A percentile compares a stretch with the other conserved stretches of the same genome.
phyloP scores from a whole-genome alignment of 495 filamentous ascomycete genomes.

The Lophiotrema nucula region DNA sequence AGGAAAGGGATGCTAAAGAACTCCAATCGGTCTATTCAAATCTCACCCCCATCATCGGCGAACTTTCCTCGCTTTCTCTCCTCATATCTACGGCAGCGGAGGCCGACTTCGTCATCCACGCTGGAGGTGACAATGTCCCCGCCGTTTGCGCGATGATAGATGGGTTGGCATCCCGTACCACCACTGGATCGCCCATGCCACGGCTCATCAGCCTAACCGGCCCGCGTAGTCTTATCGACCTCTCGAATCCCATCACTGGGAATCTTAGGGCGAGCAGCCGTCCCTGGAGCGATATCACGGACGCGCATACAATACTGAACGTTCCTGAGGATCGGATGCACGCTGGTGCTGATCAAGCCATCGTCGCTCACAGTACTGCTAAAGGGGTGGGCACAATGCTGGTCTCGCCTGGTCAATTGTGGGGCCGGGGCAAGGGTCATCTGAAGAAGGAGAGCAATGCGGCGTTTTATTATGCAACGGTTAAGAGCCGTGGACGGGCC shows the following conservation, averaged over 20 bases:
- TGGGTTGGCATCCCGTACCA: constrained; percentile 23
- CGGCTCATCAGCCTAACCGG: constrained; percentile 32
- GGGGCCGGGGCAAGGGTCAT: constrained; percentile 29
- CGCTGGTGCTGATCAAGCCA: constrained; percentile 26
- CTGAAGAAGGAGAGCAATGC: constrained; percentile 30
- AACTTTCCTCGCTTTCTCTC: constrained; percentile 28
- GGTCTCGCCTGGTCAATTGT: constrained; percentile 28
- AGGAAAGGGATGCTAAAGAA: constrained; percentile 30
- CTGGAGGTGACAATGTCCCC: constrained; percentile 25
- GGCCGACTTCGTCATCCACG: constrained; percentile 32
- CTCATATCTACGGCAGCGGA: constrained; percentile 28
- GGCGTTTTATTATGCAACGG: constrained; percentile 29
- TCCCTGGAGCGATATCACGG: constrained; percentile 30
- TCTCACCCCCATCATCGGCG: constrained; percentile 30
- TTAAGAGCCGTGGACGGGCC: constrained; percentile 29
- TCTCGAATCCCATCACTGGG: constrained; percentile 26
- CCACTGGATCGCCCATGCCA: constrained; percentile 27
- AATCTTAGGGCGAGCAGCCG: constrained; percentile 22
- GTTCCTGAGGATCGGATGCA: constrained; percentile 26
- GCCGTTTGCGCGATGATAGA: constrained; percentile 33
- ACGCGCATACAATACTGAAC: constrained; percentile 24
- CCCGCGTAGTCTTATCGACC: constrained; percentile 28
- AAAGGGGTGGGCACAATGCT: constrained; percentile 28
- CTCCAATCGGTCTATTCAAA: constrained; percentile 32
- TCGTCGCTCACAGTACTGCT: constrained; percentile 27